Evolutionary conservation across 2,329 filamentous ascomycete genomes (phyloP).

Genomic region (Ophiognomonia clavigignenti-juglandacearum): DNA sequence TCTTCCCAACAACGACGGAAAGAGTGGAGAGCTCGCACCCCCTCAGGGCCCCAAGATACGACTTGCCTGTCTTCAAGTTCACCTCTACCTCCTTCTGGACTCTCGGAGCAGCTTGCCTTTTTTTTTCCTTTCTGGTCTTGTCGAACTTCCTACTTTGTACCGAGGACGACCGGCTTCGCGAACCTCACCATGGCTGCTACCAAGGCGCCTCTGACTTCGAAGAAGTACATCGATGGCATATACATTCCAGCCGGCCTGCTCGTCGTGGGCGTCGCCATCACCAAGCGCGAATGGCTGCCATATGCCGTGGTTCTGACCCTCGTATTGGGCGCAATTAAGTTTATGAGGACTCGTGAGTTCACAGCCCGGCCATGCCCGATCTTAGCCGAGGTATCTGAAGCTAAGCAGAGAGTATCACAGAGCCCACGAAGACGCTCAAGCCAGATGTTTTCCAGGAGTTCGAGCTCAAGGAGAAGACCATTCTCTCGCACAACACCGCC

Average conservation of each 20-base stretch:
- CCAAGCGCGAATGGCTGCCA: constrained; percentile 72
- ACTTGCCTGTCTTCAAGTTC: too few species aligned
- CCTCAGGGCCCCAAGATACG: too few species aligned
- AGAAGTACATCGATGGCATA: constrained; percentile 70
- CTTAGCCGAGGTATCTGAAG: neutral
- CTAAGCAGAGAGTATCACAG: constrained; percentile 36
- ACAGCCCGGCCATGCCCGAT: neutral
- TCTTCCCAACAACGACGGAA: too few species aligned
- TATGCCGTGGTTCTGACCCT: constrained; percentile 66
- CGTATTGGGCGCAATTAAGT: constrained; percentile 65
- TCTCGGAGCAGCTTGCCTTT: too few species aligned
- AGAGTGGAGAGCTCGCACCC: too few species aligned
- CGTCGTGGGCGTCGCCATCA: constrained; percentile 68
- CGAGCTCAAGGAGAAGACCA: constrained; percentile 87
- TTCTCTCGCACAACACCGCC: constrained; percentile 96
- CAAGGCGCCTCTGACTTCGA: constrained; percentile 31
- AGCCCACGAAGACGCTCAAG: constrained; percentile 77
- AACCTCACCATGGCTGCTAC: constrained; percentile 12
- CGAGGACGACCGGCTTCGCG: neutral
- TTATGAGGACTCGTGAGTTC: constrained; percentile 64
- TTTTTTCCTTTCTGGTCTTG: too few species aligned
- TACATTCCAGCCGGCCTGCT: constrained; percentile 80
- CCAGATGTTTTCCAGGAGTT: constrained; percentile 87
- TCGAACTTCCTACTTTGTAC: too few species aligned
- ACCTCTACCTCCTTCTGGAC: too few species aligned